These are phyloP conservation scores for Podospora appendiculata DNA, from an alignment of 495 filamentous ascomycete species.

Conservation along the genomic window DNA sequence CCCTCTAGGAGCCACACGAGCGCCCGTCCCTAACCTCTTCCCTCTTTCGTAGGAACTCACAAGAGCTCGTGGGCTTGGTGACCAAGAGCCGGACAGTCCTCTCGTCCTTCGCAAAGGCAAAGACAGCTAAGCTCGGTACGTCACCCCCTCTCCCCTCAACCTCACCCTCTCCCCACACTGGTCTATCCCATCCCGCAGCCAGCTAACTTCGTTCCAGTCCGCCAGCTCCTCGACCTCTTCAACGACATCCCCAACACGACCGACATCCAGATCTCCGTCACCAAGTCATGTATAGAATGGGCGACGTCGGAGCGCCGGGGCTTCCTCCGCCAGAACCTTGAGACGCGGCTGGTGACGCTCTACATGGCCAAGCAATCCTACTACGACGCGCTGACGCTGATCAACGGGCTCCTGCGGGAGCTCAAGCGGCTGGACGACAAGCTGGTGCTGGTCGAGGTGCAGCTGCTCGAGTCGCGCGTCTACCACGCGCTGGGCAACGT, in stretches of 20 bases:
- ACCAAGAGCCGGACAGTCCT: slow-evolving; percentile 83
- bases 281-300: slow-evolving; percentile 99
- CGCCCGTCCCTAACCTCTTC: too few relatives aligned
- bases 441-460: slow-evolving; percentile 96
- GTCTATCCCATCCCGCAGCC: too few relatives aligned
- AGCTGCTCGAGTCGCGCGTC: slow-evolving; percentile 90
- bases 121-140: slow-evolving; percentile 96
- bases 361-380: slow-evolving; percentile 96
- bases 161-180: too few relatives aligned
- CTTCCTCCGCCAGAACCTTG: slow-evolving; percentile 96
- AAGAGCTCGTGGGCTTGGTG: slow-evolving; percentile 87
- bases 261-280: slow-evolving; percentile 87
- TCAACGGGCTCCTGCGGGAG: slow-evolving; percentile 90
- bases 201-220: slow-evolving; percentile 49
- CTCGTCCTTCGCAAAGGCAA: slow-evolving; percentile 95
- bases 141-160: background rate
- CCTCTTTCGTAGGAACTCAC: slow-evolving; percentile 51
- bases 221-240: slow-evolving; percentile 94
- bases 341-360: slow-evolving; percentile 86
- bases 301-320: slow-evolving; percentile 84
- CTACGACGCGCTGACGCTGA: slow-evolving; percentile 92
- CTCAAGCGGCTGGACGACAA: slow-evolving; percentile 98
- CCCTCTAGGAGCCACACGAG: too few relatives aligned
- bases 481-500: slow-evolving; percentile 98
- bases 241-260: slow-evolving; percentile 84